phyloP scores from a whole-genome alignment of 2,329 filamentous ascomycete genomes.

The Clarireedia monteithiana region DNA sequence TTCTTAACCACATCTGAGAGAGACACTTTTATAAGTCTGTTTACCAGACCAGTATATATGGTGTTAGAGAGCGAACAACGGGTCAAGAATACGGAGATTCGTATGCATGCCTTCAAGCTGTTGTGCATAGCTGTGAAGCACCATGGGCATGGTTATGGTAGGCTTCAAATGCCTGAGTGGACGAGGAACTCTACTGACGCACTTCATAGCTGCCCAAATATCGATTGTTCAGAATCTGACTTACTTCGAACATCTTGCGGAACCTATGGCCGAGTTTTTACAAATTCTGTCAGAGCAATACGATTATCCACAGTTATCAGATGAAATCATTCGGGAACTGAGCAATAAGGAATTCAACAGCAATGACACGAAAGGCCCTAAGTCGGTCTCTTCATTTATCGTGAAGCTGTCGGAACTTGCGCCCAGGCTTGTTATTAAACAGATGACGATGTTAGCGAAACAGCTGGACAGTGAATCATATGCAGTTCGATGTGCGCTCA shows the following conservation, averaged over 20 bases:
- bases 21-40: conserved; percentile 86
- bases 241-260: conserved; percentile 97
- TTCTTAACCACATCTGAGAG: conserved; percentile 95
- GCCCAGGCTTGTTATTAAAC: conserved; percentile 88
- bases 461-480: conserved; percentile 97
- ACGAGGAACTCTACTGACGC: conserved; percentile 21
- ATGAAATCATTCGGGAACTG: conserved; percentile 87
- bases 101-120: conserved; percentile 97
- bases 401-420: conserved; percentile 87
- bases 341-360: conserved; percentile 98
- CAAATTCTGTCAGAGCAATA: conserved; percentile 96
- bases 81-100: conserved; percentile 78
- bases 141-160: conserved; percentile 93
- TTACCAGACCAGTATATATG: conserved; percentile 89
- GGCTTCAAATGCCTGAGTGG: conserved; percentile 20
- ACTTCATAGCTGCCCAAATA: conserved; percentile 74
- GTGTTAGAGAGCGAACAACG: conserved; percentile 90
- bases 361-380: conserved; percentile 90
- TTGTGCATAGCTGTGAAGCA: conserved; percentile 95
- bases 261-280: conserved; percentile 97
- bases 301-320: conserved; percentile 89
- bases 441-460: conserved; percentile 92
- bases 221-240: conserved; percentile 96
- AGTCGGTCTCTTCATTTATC: conserved; percentile 92
- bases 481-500: conserved; percentile 84